Evolutionary conservation across 176 grass and related monocot species (phyloP).

Genomic region (Musa acuminata): DNA sequence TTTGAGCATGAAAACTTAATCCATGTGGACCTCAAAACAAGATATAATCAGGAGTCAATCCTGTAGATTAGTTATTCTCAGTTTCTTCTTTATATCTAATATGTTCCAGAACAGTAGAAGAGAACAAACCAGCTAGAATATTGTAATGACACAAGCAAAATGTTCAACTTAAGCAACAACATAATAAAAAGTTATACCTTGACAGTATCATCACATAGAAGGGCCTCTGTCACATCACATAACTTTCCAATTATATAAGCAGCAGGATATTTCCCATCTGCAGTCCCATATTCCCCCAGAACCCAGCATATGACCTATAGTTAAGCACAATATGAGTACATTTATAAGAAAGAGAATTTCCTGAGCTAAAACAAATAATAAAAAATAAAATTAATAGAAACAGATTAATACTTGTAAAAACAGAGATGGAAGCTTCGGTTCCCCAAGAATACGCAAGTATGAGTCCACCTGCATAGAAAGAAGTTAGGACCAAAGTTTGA

Average conservation of each 20-base stretch:
- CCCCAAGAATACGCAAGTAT: slow-evolving; percentile 79
- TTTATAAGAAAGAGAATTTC: not conserved
- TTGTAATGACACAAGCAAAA: not conserved
- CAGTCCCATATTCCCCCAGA: slow-evolving; percentile 90
- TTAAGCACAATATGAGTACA: not conserved
- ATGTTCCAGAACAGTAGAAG: not conserved
- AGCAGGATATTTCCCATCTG: slow-evolving; percentile 80
- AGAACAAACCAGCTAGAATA: not conserved
- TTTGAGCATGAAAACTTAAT: no score
- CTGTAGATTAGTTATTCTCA: not conserved
- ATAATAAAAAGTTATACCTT: slow-evolving; percentile 39
- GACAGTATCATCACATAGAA: slow-evolving; percentile 81
- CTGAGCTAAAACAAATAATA: not conserved
- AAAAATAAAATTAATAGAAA: not conserved
- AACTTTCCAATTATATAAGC: slow-evolving; percentile 92
- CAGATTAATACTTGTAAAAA: slow-evolving; percentile 77
- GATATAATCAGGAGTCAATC: not conserved
- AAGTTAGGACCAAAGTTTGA: not conserved
- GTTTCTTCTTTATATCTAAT: not conserved
- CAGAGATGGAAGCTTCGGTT: slow-evolving; percentile 93
- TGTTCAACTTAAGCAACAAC: not conserved
- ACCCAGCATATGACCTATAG: slow-evolving; percentile 98
- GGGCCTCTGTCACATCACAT: slow-evolving; percentile 89
- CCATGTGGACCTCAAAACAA: no score
- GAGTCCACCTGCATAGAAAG: slow-evolving; percentile 75